A percentile compares a stretch with the other conserved stretches of the same genome.
Conservation (phyloP, 1,284 basidiomycete species). For the Schizopora paradoxa region DNA sequence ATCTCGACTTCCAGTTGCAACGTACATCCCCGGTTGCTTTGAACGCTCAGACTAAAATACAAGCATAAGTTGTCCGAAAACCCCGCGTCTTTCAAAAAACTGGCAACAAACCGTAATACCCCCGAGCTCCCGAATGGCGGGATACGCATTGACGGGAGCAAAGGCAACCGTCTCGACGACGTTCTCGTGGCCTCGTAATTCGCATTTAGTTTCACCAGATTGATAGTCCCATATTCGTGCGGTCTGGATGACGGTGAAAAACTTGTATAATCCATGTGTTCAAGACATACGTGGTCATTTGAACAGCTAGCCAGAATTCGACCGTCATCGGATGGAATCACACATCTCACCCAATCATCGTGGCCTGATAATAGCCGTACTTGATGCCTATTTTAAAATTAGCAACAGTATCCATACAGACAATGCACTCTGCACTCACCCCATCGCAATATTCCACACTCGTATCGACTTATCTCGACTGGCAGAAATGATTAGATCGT, state of each 20-base stretch:
- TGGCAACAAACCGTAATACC: conserved; percentile 35
- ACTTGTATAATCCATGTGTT: not conserved
- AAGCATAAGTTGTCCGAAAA: conserved; percentile 22
- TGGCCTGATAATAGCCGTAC: conserved; percentile 44
- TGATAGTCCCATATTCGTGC: conserved; percentile 58
- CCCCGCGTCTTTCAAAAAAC: not conserved
- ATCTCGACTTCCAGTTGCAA: conserved; percentile 67
- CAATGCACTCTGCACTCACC: conserved; percentile 34
- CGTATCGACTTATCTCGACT: conserved; percentile 69
- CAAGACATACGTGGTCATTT: conserved; percentile 57
- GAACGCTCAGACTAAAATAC: conserved; percentile 19
- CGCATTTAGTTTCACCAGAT: conserved; percentile 59
- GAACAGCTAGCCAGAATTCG: conserved; percentile 58
- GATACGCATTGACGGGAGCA: conserved; percentile 51
- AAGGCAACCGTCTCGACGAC: conserved; percentile 68
- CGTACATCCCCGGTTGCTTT: conserved; percentile 42
- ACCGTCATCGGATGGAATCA: conserved; percentile 59
- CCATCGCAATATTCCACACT: conserved; percentile 69
- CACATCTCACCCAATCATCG: conserved; percentile 66
- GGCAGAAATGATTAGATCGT: conserved; percentile 62
- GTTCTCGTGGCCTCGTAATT: conserved; percentile 72
- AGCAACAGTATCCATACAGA: conserved; percentile 32
- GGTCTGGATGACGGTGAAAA: conserved; percentile 39
- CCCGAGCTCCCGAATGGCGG: conserved; percentile 54
- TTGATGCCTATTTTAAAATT: conserved; percentile 32